A percentile compares a stretch with the other conserved stretches of the same genome.
Evolutionary conservation across 2,329 filamentous ascomycete genomes (phyloP).

Genomic region (Ceratocystiopsis sp.): DNA sequence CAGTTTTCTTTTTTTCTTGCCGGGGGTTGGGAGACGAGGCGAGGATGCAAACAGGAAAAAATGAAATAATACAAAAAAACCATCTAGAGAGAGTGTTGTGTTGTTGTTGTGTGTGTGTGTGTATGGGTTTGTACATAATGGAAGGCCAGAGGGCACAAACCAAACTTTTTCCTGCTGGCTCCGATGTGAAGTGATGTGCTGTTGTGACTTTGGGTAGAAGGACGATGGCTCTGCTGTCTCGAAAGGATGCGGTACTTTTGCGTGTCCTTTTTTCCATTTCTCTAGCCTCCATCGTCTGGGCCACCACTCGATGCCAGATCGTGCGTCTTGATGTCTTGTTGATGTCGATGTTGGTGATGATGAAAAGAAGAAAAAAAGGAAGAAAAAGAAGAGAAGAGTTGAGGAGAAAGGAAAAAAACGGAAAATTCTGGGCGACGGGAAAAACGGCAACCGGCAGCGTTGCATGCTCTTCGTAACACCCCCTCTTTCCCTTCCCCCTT

Average conservation of each 20-base stretch:
- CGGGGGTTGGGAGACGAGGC: too few species aligned
- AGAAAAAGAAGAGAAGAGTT: background rate
- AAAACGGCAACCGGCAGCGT: too few species aligned
- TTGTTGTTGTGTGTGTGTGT: too few species aligned
- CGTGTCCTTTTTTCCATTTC: background rate
- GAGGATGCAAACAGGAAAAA: too few species aligned
- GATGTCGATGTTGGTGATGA: background rate
- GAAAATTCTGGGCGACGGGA: background rate
- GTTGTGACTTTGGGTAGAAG: too few species aligned
- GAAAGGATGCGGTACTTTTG: too few species aligned
- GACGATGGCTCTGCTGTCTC: too few species aligned
- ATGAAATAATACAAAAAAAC: conserved; percentile 1
- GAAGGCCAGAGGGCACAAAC: conserved; percentile 5
- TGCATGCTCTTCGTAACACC: background rate
- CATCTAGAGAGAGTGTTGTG: too few species aligned
- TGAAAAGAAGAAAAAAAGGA: background rate
- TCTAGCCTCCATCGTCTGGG: too few species aligned
- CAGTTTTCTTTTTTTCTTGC: too few species aligned
- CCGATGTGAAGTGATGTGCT: background rate
- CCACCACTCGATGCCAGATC: background rate
- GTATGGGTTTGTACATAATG: conserved; percentile 7
- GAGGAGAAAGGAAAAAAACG: background rate
- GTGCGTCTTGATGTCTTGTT: background rate
- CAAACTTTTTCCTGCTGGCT: conserved; percentile 5
- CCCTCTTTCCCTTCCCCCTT: background rate